phyloP scores from a whole-genome alignment of 2,329 filamentous ascomycete genomes.

The Lachnellula subtilissima region DNA sequence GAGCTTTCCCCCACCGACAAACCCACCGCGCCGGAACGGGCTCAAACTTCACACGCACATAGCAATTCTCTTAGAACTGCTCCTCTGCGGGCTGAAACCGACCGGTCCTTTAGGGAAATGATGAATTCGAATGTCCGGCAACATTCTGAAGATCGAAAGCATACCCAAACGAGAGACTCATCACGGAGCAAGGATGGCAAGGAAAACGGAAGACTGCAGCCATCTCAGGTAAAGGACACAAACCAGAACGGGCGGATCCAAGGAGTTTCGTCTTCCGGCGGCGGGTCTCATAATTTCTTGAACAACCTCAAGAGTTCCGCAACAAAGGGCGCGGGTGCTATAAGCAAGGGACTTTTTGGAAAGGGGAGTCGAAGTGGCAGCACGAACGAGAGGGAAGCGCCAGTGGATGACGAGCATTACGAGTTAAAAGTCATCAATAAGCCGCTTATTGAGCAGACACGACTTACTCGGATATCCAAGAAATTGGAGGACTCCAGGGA shows the following conservation, averaged over 20 bases:
- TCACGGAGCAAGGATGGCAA: conserved; percentile 32
- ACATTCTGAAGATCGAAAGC: conserved; percentile 65
- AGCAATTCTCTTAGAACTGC: conserved; percentile 54
- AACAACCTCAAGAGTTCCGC: conserved; percentile 69
- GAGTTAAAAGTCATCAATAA: conserved; percentile 79
- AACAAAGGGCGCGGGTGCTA: conserved; percentile 71
- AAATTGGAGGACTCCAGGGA: conserved; percentile 81
- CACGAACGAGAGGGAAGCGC: conserved; percentile 59
- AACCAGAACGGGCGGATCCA: conserved; percentile 33
- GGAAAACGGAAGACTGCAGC: conserved; percentile 37
- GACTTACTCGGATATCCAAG: conserved; percentile 87
- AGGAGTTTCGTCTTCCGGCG: conserved; percentile 48
- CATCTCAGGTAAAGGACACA: conserved; percentile 5
- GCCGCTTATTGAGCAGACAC: conserved; percentile 81
- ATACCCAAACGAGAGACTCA: conserved; percentile 41
- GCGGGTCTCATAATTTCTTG: conserved; percentile 56
- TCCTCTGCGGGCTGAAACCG: conserved; percentile 51
- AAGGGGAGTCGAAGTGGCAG: conserved; percentile 69
- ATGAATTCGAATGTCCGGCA: conserved; percentile 61
- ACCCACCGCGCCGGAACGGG: conserved; percentile 32
- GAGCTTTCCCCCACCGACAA: conserved; percentile 21
- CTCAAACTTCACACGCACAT: conserved; percentile 32
- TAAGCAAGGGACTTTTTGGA: conserved; percentile 78
- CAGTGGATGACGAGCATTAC: conserved; percentile 78
- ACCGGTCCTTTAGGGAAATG: conserved; percentile 60